These are phyloP conservation scores for Drechslerella stenobrocha DNA, from an alignment of 2,329 filamentous ascomycete species.

Conservation along the genomic window DNA sequence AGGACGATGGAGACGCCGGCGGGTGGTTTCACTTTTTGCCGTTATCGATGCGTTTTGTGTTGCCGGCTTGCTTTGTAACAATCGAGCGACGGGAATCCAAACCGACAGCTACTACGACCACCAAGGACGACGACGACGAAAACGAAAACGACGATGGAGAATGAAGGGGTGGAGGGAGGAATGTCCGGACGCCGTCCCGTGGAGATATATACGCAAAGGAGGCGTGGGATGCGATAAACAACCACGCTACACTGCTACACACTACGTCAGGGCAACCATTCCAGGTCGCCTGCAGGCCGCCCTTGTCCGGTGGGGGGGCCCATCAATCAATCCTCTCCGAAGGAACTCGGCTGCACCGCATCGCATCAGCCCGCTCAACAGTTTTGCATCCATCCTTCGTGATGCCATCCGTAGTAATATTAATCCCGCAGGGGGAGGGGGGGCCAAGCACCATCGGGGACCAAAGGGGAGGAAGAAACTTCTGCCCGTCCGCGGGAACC, in stretches of 20 bases:
- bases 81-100: no score
- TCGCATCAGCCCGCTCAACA: conserved; percentile 10
- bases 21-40: no score
- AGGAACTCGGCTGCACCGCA: conserved; percentile 21
- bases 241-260: not conserved
- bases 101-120: no score
- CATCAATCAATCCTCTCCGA: not conserved
- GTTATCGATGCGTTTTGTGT: no score
- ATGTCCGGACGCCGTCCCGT: no score
- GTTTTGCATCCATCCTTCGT: not conserved
- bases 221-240: not conserved
- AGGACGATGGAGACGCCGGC: no score
- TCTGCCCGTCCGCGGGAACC: no score
- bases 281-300: not conserved
- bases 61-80: no score
- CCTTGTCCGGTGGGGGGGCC: not conserved
- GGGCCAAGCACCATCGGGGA: not conserved
- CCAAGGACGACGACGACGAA: no score
- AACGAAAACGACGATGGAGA: no score
- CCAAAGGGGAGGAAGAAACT: not conserved
- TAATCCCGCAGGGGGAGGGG: not conserved
- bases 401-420: not conserved
- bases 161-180: no score
- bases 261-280: conserved; percentile 10
- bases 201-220: not conserved